phyloP scores from a whole-genome alignment of 805 yeast species.

The Cyberlindnera samutprakarnensis region DNA sequence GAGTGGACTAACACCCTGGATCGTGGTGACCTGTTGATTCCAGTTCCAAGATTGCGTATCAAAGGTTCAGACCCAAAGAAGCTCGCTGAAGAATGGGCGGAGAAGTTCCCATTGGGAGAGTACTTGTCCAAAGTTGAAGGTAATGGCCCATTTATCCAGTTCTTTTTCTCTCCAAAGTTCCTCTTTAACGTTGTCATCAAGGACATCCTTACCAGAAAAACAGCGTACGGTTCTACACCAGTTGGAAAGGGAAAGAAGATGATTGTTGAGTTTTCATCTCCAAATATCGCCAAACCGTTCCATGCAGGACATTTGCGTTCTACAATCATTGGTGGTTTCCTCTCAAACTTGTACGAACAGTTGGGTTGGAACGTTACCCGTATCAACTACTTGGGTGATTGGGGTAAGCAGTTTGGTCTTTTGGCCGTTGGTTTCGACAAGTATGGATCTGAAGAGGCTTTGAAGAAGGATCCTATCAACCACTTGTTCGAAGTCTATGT shows the following conservation, averaged over 20 bases:
- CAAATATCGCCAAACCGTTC: conserved; percentile 98
- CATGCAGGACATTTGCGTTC: conserved; percentile 99
- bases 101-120: conserved; percentile 63
- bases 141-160: conserved; percentile 88
- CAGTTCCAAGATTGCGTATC: conserved; percentile 86
- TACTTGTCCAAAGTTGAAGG: conserved; percentile 66
- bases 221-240: conserved; percentile 65
- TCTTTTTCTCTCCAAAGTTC: conserved; percentile 64
- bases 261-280: conserved; percentile 89
- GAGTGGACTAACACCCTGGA: conserved; percentile 84
- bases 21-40: conserved; percentile 88
- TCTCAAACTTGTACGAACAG: conserved; percentile 82
- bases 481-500: conserved; percentile 95
- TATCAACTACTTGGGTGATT: conserved; percentile 94
- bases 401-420: conserved; percentile 99
- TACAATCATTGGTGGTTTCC: conserved; percentile 95
- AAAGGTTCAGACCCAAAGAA: conserved; percentile 74
- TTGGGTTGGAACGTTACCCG: conserved; percentile 90
- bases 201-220: conserved; percentile 54
- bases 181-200: conserved; percentile 63
- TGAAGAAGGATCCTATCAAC: conserved; percentile 77
- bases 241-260: conserved; percentile 66
- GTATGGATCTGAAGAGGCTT: conserved; percentile 73
- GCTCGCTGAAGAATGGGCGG: conserved; percentile 72
- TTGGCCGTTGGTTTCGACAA: conserved; percentile 87